Evolutionary conservation across 805 yeast genomes (phyloP).

Genomic region (Wickerhamomyces mucosus): DNA sequence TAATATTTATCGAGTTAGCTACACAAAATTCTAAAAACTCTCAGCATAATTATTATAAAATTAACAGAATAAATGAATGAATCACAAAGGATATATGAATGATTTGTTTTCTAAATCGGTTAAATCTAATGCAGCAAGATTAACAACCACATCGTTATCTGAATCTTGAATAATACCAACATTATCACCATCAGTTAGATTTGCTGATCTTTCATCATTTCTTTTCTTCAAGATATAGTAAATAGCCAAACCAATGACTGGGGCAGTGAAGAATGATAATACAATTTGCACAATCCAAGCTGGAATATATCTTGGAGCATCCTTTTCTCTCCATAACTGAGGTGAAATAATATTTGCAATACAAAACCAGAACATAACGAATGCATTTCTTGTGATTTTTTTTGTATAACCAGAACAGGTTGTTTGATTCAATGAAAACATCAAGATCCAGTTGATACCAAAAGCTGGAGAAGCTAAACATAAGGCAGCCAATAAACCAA

Average conservation of each 20-base stretch:
- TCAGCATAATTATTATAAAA: too few species aligned
- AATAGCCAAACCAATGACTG: conserved; percentile 32
- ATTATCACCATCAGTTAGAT: conserved; percentile 10
- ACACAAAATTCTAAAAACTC: too few species aligned
- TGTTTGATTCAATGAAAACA: conserved; percentile 26
- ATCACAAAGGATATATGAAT: conserved; percentile 37
- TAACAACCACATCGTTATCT: conserved; percentile 24
- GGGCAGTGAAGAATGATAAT: conserved; percentile 37
- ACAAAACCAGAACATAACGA: conserved; percentile 36
- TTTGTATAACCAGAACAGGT: conserved; percentile 42
- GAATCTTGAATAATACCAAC: conserved; percentile 24
- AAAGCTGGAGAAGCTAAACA: conserved; percentile 37
- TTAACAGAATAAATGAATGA: too few species aligned
- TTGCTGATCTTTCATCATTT: conserved; percentile 30
- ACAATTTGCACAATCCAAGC: conserved; percentile 52
- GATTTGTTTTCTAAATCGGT: conserved; percentile 43
- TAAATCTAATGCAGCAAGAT: conserved; percentile 35
- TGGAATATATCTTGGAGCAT: conserved; percentile 35
- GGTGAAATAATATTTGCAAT: conserved; percentile 46
- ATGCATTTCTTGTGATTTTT: conserved; percentile 35
- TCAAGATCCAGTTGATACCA: conserved; percentile 32
- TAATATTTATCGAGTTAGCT: too few species aligned
- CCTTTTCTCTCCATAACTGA: conserved; percentile 41
- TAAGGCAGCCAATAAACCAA: conserved; percentile 38
- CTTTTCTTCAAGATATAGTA: conserved; percentile 35